phyloP scores from a whole-genome alignment of 345 rosid species.

The Aquilaria yunnanensis region DNA sequence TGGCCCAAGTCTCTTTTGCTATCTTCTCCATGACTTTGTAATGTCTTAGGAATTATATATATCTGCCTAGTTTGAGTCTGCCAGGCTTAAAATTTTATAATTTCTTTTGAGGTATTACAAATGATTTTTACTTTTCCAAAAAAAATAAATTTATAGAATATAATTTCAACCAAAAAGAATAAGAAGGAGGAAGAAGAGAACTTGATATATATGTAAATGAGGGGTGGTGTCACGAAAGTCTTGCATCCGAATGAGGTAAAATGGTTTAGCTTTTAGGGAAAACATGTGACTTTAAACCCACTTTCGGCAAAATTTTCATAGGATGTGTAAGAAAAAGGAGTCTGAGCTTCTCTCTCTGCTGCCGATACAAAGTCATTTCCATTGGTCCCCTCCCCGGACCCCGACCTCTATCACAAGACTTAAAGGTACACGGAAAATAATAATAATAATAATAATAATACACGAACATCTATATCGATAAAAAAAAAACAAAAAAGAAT shows the following conservation, averaged over 20 bases:
- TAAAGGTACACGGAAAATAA: not conserved
- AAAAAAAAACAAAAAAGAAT: too few relatives aligned
- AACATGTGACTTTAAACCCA: slow-evolving; percentile 33
- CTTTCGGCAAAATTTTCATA: slow-evolving; percentile 35
- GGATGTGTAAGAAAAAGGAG: slow-evolving; percentile 3
- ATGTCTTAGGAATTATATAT: too few relatives aligned
- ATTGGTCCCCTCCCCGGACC: not conserved
- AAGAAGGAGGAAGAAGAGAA: too few relatives aligned
- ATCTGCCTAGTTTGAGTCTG: too few relatives aligned
- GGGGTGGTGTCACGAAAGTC: slow-evolving; percentile 41
- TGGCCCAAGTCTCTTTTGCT: too few relatives aligned
- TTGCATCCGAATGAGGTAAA: slow-evolving; percentile 30
- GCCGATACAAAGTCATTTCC: slow-evolving; percentile 4
- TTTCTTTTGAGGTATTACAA: too few relatives aligned
- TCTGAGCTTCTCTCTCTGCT: not conserved
- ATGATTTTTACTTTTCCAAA: too few relatives aligned
- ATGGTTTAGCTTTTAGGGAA: slow-evolving; percentile 20
- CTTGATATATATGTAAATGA: slow-evolving; percentile 3
- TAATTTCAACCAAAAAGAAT: too few relatives aligned
- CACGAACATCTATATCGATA: too few relatives aligned
- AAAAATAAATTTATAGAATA: too few relatives aligned
- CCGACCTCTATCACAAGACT: not conserved
- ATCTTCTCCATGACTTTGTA: too few relatives aligned
- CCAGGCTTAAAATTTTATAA: too few relatives aligned
- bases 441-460: not conserved